A percentile compares a stretch with the other conserved stretches of the same genome.
phyloP scores from a whole-genome alignment of 306 rosid species.

The Prinsepia uniflora region DNA sequence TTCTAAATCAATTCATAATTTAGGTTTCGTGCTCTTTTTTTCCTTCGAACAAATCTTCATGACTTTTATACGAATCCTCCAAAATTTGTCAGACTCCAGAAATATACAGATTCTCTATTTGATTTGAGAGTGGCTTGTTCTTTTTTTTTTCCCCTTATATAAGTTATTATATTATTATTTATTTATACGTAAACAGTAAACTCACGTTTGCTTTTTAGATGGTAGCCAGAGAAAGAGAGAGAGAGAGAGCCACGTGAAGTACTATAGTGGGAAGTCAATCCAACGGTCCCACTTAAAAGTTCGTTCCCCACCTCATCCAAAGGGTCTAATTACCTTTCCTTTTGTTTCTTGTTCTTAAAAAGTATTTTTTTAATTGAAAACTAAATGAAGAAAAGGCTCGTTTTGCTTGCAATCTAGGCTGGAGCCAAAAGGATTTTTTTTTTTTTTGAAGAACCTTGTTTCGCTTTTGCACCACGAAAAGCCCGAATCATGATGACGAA shows the following conservation, averaged over 20 bases:
- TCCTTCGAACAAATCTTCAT: too few relatives aligned
- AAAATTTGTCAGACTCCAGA: too few relatives aligned
- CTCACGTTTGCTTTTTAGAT: too few relatives aligned
- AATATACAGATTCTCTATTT: too few relatives aligned
- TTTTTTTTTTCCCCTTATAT: too few relatives aligned
- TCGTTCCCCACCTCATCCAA: slow-evolving; percentile 40
- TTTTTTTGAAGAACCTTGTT: slow-evolving; percentile 24
- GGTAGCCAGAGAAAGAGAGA: not conserved
- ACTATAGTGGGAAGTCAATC: slow-evolving; percentile 15
- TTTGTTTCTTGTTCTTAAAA: slow-evolving; percentile 4
- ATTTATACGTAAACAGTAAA: too few relatives aligned
- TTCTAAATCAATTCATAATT: too few relatives aligned
- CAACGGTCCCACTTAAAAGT: slow-evolving; percentile 46
- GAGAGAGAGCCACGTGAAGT: not conserved
- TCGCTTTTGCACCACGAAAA: slow-evolving; percentile 4
- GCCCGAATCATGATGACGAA: slow-evolving; percentile 48
- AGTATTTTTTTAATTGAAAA: slow-evolving; percentile 2
- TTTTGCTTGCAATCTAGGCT: slow-evolving; percentile 3
- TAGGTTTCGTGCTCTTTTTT: too few relatives aligned
- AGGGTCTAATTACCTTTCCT: slow-evolving; percentile 18
- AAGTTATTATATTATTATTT: too few relatives aligned
- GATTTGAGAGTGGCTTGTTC: too few relatives aligned
- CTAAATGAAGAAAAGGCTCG: not conserved
- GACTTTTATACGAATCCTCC: too few relatives aligned
- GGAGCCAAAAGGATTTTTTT: slow-evolving; percentile 9